phyloP scores from a whole-genome alignment of 192 early-diverging fungal species.

The Linnemannia exigua region DNA sequence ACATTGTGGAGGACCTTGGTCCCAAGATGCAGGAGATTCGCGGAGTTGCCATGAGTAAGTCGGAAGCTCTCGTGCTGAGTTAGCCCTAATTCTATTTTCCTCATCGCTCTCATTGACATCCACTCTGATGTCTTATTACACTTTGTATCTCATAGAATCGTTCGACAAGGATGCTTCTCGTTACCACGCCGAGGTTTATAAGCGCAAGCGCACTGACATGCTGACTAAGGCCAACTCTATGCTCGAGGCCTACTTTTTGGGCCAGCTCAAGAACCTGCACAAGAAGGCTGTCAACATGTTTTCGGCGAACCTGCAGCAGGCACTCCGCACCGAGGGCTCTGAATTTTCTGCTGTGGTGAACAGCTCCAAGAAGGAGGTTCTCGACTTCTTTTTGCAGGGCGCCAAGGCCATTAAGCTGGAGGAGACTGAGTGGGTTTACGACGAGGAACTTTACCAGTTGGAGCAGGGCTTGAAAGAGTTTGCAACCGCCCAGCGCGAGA shows the following conservation, averaged over 20 bases:
- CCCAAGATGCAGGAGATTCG: slow-evolving; percentile 70
- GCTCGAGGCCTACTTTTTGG: slow-evolving; percentile 83
- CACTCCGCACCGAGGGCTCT: slow-evolving; percentile 66
- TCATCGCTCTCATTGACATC: neutral
- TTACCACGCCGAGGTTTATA: slow-evolving; percentile 91
- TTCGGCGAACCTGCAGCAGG: slow-evolving; percentile 65
- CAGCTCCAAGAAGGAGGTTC: slow-evolving; percentile 56
- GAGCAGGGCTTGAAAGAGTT: slow-evolving; percentile 73
- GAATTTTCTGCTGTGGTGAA: slow-evolving; percentile 78
- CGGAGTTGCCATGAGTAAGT: slow-evolving; percentile 66
- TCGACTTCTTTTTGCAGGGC: slow-evolving; percentile 63
- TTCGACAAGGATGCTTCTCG: slow-evolving; percentile 94
- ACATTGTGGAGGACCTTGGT: slow-evolving; percentile 85
- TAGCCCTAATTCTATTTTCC: slow-evolving; percentile 24
- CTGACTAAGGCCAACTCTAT: slow-evolving; percentile 80
- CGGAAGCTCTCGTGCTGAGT: neutral
- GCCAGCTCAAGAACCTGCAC: slow-evolving; percentile 91
- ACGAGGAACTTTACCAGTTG: slow-evolving; percentile 70
- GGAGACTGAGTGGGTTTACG: slow-evolving; percentile 80
- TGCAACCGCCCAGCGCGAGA: slow-evolving; percentile 68
- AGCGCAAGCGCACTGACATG: slow-evolving; percentile 88
- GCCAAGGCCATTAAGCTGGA: slow-evolving; percentile 72
- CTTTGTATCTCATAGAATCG: slow-evolving; percentile 53
- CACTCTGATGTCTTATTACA: neutral
- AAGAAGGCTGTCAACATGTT: slow-evolving; percentile 81